Evolutionary conservation across 495 filamentous ascomycete species (phyloP).

Genomic region (Annulohypoxylon maeteangense): DNA sequence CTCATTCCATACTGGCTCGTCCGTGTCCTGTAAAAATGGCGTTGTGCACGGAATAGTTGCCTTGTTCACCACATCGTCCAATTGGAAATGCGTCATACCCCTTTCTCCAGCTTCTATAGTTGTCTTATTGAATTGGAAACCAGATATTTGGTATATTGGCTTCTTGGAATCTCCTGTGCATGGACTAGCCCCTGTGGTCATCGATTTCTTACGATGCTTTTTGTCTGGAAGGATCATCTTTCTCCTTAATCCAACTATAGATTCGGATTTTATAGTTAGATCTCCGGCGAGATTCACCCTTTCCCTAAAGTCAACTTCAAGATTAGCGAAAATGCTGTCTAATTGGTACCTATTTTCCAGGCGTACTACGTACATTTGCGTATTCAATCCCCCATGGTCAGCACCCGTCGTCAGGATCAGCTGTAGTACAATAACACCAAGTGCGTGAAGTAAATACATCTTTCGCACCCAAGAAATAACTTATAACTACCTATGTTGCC

Average conservation of each 20-base stretch:
- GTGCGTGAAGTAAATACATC: conserved; percentile 5
- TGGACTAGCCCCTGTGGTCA: conserved; percentile 6
- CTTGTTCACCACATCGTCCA: conserved; percentile 27
- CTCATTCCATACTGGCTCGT: conserved; percentile 27
- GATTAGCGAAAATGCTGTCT: neutral
- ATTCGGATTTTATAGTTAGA: neutral
- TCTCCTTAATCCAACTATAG: neutral
- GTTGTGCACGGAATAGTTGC: conserved; percentile 29
- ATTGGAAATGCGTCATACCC: conserved; percentile 29
- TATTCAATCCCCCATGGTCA: neutral
- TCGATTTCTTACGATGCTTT: neutral
- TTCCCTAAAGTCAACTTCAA: neutral
- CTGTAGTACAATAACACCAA: conserved; percentile 9
- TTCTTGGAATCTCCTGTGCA: conserved; percentile 26
- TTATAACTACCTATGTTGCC: neutral
- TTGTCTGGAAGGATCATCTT: neutral
- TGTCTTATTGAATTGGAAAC: conserved; percentile 40
- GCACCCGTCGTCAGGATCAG: neutral
- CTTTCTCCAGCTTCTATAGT: conserved; percentile 7
- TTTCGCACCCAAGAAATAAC: neutral
- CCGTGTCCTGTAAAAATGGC: conserved; percentile 35
- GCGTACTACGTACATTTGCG: conserved; percentile 1
- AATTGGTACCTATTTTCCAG: neutral
- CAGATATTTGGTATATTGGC: conserved; percentile 25
- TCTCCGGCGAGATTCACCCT: too few relatives aligned